Conservation (phyloP, 2,329 filamentous ascomycete genomes). For the Hortaea werneckii region DNA sequence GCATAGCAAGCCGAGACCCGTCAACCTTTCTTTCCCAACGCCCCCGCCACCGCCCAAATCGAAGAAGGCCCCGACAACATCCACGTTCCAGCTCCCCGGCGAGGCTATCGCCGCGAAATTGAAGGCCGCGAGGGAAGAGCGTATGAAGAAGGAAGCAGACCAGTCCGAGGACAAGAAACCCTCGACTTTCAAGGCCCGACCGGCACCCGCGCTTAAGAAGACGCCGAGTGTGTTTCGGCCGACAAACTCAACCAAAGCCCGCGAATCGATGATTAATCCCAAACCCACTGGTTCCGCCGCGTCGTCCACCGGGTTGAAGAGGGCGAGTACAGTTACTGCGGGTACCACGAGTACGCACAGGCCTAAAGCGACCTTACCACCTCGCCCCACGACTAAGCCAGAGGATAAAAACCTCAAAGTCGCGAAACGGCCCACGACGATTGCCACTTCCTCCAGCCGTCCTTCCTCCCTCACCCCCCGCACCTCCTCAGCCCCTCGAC, state of each 20-base stretch:
- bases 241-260: constrained; percentile 36
- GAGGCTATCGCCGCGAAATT: constrained; percentile 44
- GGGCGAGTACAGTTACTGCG: too few relatives aligned
- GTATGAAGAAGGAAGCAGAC: constrained; percentile 3
- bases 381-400: constrained; percentile 1
- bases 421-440: constrained; percentile 9
- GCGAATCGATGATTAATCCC: constrained; percentile 19
- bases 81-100: constrained; percentile 43
- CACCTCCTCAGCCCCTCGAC: too few relatives aligned
- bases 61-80: constrained; percentile 38
- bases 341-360: too few relatives aligned
- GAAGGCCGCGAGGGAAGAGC: constrained; percentile 36
- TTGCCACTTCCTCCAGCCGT: too few relatives aligned
- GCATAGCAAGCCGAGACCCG: constrained; percentile 36
- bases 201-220: constrained; percentile 25
- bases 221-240: constrained; percentile 29
- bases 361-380: too few relatives aligned
- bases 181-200: constrained; percentile 37
- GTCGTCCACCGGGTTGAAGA: not conserved
- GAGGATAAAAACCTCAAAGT: constrained; percentile 5
- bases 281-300: not conserved
- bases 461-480: too few relatives aligned
- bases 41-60: constrained; percentile 40
- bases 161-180: constrained; percentile 17
- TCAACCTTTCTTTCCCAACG: constrained; percentile 38